Base-by-base conservation (phyloP, 2,329 filamentous ascomycete genomes). In the Cadophora gregata region DNA sequence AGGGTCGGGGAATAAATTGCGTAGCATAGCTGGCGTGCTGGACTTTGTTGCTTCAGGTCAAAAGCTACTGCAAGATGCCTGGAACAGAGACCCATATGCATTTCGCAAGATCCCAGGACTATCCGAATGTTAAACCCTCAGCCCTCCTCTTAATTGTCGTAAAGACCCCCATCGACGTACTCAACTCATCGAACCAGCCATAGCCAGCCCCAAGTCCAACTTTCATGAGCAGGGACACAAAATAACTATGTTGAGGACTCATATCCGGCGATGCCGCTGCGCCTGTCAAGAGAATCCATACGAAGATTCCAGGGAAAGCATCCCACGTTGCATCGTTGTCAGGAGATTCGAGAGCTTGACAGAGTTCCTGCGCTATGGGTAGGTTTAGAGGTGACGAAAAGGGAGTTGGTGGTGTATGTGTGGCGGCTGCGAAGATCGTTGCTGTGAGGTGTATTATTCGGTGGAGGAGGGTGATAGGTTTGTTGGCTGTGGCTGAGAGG, bases 161-260 rank as follows among this genome's bases (percentile, higher is more conserved):
- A 50, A 90, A 86, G 0, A 87, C 91, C 0, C 82, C 90, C 70
- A 79, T 93, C 62, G 90, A 86, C 2, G 92, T 88, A 86, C 88
- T 93, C 78, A 89, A 86, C 59, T 90, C 91, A 0, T 93, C 90
- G 74, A 84, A 53, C 66, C 66, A 67, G 4, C 58, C 62, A 64
- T 67, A 62, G 25, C 62, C 66, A 33, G 66, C 62, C 29, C 59
- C 59, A 2, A 67, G 42, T 12, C 29, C 60, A 19, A 64, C 61
- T 36, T 59, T 64, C 6, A 65, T 62, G 16, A 68, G 36, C 1
- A 64, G 25, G 19, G 31, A 61, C 8, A 66, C 33, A 24, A 68
- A 64, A 31, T 50, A 66, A 31, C 50, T 61, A 31, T 60, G 33
- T 25, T 64, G 58, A n/a, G 48, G 12, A 24, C 36, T 45, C 24